Base-by-base conservation (phyloP, 305 asterid species). In the Fraxinus floribunda region DNA sequence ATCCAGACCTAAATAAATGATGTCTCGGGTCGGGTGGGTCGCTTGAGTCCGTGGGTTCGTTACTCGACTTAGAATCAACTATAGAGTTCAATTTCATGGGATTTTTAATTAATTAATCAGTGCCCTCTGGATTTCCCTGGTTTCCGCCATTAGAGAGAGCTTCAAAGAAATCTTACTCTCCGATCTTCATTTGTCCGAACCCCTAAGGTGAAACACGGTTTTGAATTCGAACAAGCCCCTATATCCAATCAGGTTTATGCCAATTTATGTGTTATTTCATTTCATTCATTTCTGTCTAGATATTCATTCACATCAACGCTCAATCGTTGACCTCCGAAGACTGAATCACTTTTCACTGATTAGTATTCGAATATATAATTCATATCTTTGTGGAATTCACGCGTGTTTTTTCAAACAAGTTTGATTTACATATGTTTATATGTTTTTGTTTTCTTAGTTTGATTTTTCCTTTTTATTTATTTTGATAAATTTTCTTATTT, bases 201-300 rank as follows among this genome's bases (percentile, higher is more conserved):
- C 38, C 35, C 15, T 0, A 68, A 60, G 13, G 38, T 29, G 7
- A 66, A 29, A 68, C 7, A 36, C 75, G 3, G 38, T 41, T 80
- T 74, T 62, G 80, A 82, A 77, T 84, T 84, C 81, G 66, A 78
- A 26, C 75, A 68, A 34, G 57, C 3, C 77, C 84, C 41, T 55
- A 60, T 87, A 82, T 86, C 84, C 76, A 84, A 86, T 86, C 89
- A 86, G 89, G 89, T 86, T 78, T 39, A 68, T 81, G 62, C 78
- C 85, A 66, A 77, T 84, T 26, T 13, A 77, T 34, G 57, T 57
- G 41, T 84, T 35, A 81, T 84, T 20, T 60, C 57, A 46, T 46
- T 29, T 34, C 20, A 76, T 78, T 39, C 29, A 41, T 7, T 38
- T 64, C 66, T 46, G 10, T 66, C 26, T 49, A 7, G 60, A 71